Evolutionary conservation across 2,329 filamentous ascomycete species (phyloP), one percentile per base, ranked within the genome.

Genomic region (Nemania serpens): DNA sequence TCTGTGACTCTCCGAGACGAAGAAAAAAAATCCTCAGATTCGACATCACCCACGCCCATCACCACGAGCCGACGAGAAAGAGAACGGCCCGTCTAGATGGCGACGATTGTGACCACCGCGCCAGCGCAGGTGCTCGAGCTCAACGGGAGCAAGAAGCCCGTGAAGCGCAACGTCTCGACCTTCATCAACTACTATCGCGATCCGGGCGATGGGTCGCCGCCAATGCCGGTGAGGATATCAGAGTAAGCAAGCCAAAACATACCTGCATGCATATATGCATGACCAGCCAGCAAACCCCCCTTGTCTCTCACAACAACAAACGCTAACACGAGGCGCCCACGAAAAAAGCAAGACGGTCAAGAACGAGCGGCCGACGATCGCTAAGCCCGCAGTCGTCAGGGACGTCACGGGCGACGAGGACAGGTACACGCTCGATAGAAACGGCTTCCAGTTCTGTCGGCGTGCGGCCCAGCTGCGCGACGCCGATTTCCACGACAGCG

Each of bases 401-500:
- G 78, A 81, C 59, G 67, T 81, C 29, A 73, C 72, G 20, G 79
- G 77, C 15, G 70, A 76, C 4, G 78, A 79, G 59, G 68, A 68
- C 62, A 63, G 70, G 9, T 81, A 77, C 69, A 72, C 72, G 1
- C 76, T 81, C 42, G 77, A 80, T 67, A 66, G 57, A 43, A 72
- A 79, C 61, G 78, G 78, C 1, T 81, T 81, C 64, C 76, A 78
- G 48, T 75, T 75, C 59, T 63, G 70, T 22, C 69, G 64, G 11
- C 74, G 73, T 43, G 56, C 68, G 45, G 75, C 73, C 64, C 36
- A 36, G 2, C 69, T 78, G 47, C 53, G 13, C 15, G 60, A 43
- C 10, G 62, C 68, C n/a, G 67, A 68, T 1, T 80, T 79, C 58
- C 60, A 67, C 2, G 82, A 88, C 70, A 85, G 89, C 52, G 80